A percentile compares a stretch with the other conserved stretches of the same genome.
Conservation (phyloP, 2,329 filamentous ascomycete genomes). For the Myrmaecium sp. region DNA sequence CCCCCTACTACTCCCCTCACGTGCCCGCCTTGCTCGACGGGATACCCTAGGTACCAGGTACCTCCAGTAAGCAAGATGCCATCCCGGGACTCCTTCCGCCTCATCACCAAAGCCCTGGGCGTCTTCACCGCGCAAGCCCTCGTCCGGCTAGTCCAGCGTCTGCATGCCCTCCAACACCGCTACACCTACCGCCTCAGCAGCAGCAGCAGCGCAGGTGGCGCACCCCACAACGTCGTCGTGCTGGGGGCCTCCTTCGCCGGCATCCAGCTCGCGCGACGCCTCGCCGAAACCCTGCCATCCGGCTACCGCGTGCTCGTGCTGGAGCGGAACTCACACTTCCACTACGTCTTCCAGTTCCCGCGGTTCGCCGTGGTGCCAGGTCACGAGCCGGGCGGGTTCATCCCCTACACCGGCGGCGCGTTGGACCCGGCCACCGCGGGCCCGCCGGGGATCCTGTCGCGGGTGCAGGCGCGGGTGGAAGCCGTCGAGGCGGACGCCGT, state of each 20-base stretch:
- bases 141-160: too few species aligned
- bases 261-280: conserved; percentile 28
- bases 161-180: too few species aligned
- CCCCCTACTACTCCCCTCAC: too few species aligned
- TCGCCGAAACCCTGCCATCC: conserved; percentile 32
- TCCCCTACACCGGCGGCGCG: conserved; percentile 33
- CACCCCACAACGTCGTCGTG: conserved; percentile 33
- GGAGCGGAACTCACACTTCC: conserved; percentile 44
- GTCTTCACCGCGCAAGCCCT: too few species aligned
- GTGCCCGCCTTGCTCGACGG: too few species aligned
- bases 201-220: too few species aligned
- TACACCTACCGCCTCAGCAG: too few species aligned
- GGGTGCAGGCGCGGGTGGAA: conserved; percentile 29
- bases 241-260: conserved; percentile 44
- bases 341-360: conserved; percentile 44
- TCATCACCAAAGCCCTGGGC: too few species aligned
- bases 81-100: too few species aligned
- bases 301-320: conserved; percentile 37
- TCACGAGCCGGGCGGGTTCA: conserved; percentile 42
- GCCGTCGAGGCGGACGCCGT: conserved; percentile 25
- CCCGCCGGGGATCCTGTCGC: conserved; percentile 26
- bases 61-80: too few species aligned
- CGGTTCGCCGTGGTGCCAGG: conserved; percentile 39
- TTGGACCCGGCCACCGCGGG: conserved; percentile 21
- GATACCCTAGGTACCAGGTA: too few species aligned